Conservation (phyloP, 2,329 filamentous ascomycete genomes). For the Cadophora sp. region DNA sequence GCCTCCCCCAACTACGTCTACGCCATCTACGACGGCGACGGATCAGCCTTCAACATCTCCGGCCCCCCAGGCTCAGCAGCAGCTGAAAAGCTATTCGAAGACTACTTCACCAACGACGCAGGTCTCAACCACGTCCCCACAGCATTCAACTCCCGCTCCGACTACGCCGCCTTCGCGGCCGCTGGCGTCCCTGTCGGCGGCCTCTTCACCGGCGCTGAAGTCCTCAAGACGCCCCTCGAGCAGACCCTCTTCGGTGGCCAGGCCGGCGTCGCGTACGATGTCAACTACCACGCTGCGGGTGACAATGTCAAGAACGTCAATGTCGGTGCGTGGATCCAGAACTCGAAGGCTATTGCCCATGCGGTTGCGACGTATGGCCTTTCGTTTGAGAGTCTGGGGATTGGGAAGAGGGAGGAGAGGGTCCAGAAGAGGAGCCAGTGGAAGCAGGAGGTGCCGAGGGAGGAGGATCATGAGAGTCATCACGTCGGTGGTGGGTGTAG, state of each 20-base stretch:
- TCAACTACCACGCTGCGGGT: slow-evolving; percentile 66
- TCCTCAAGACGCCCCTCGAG: slow-evolving; percentile 67
- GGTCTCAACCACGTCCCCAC: slow-evolving; percentile 54
- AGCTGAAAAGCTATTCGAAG: slow-evolving; percentile 26
- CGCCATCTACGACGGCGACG: slow-evolving; percentile 66
- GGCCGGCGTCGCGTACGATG: slow-evolving; percentile 64
- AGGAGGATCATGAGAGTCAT: slow-evolving; percentile 18
- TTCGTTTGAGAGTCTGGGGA: slow-evolving; percentile 27
- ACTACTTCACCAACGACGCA: slow-evolving; percentile 23
- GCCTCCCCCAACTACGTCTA: slow-evolving; percentile 69
- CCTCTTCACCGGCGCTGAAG: slow-evolving; percentile 78
- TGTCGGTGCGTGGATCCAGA: slow-evolving; percentile 63
- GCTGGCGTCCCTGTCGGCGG: slow-evolving; percentile 75
- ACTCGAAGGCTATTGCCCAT: slow-evolving; percentile 57
- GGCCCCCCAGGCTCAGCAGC: slow-evolving; percentile 58
- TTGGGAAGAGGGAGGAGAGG: slow-evolving; percentile 22
- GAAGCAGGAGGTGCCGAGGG: slow-evolving; percentile 23
- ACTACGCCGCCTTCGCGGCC: slow-evolving; percentile 79
- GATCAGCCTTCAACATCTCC: slow-evolving; percentile 46
- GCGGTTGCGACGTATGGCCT: slow-evolving; percentile 30
- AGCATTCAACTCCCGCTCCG: slow-evolving; percentile 78
- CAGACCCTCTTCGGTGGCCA: slow-evolving; percentile 73
- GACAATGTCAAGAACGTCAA: slow-evolving; percentile 65
- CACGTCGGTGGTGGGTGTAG: slow-evolving; percentile 27
- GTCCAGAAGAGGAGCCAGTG: slow-evolving; percentile 22